These are phyloP conservation scores for Ceratobasidium sp. DNA, from an alignment of 1,284 basidiomycete genomes.

Conservation along the genomic window DNA sequence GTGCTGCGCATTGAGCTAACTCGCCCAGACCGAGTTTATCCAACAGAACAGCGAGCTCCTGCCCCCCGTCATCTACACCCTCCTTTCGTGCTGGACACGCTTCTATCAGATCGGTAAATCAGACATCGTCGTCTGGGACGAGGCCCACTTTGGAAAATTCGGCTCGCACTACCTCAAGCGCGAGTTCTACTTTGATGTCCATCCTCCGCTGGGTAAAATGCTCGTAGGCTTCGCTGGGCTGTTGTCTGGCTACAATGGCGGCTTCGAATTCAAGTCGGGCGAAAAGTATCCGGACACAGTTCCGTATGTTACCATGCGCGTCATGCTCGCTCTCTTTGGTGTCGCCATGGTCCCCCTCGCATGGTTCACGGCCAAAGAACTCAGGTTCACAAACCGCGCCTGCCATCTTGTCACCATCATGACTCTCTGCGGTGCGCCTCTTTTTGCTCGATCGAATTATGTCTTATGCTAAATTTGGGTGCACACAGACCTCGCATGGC, in stretches of 20 bases:
- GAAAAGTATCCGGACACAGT: conserved; percentile 83
- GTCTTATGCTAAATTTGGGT: neutral
- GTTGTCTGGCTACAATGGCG: conserved; percentile 89
- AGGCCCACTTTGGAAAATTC: conserved; percentile 98
- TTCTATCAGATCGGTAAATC: conserved; percentile 93
- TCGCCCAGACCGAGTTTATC: conserved; percentile 72
- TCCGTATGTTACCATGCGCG: conserved; percentile 93
- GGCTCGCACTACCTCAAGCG: conserved; percentile 96
- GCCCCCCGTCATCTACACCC: conserved; percentile 85
- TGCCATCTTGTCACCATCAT: conserved; percentile 93
- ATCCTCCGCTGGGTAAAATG: conserved; percentile 98
- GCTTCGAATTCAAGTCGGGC: conserved; percentile 95
- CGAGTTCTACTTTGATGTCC: conserved; percentile 97
- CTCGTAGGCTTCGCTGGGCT: conserved; percentile 93
- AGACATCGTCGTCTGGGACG: conserved; percentile 94
- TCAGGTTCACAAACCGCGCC: conserved; percentile 89
- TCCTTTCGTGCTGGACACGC: conserved; percentile 92
- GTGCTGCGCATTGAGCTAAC: conserved; percentile 9
- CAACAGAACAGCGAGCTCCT: conserved; percentile 84
- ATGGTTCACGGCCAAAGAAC: conserved; percentile 96
- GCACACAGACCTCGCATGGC: conserved; percentile 86
- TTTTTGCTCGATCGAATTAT: neutral
- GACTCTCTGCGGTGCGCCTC: conserved; percentile 81
- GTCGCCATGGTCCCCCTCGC: conserved; percentile 94
- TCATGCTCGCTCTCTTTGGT: conserved; percentile 93